These are phyloP conservation scores for Candida glucosophila DNA, from an alignment of 1,139 yeast species.

Conservation along the genomic window DNA sequence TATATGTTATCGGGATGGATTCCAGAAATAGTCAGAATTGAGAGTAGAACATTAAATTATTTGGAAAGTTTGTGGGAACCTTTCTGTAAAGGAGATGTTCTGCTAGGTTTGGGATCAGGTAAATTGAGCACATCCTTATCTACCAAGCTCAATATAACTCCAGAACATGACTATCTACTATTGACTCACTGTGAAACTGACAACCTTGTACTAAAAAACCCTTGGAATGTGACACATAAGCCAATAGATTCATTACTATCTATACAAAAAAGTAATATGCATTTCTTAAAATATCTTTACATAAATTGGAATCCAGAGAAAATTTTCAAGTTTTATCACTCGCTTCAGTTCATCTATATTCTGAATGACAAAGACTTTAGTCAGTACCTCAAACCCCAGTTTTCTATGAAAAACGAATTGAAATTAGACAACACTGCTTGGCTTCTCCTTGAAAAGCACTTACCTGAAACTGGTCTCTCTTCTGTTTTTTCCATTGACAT, in stretches of 20 bases:
- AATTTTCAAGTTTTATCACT: slow-evolving; percentile 18
- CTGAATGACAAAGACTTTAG: slow-evolving; percentile 4
- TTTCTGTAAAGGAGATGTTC: slow-evolving; percentile 25
- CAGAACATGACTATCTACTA: slow-evolving; percentile 65
- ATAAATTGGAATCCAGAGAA: slow-evolving; percentile 54
- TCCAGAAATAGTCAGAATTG: slow-evolving; percentile 50
- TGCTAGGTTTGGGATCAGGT: slow-evolving; percentile 69
- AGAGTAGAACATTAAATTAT: slow-evolving; percentile 17
- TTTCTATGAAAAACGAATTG: slow-evolving; percentile 27
- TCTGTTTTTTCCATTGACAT: slow-evolving; percentile 11
- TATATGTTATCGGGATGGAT: slow-evolving; percentile 62
- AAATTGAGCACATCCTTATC: slow-evolving; percentile 30
- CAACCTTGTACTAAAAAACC: slow-evolving; percentile 38
- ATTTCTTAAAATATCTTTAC: slow-evolving; percentile 50
- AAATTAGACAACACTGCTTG: slow-evolving; percentile 27
- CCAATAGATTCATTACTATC: slow-evolving; percentile 11
- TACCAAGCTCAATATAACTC: slow-evolving; percentile 30
- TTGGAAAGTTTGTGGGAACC: slow-evolving; percentile 25
- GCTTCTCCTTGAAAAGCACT: slow-evolving; percentile 41
- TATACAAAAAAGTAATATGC: slow-evolving; percentile 16
- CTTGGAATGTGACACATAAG: slow-evolving; percentile 28
- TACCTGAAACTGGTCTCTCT: slow-evolving; percentile 6
- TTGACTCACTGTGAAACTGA: slow-evolving; percentile 6
- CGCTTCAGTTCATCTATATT: slow-evolving; percentile 27
- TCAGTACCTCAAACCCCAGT: slow-evolving; percentile 41